Conservation (phyloP, 1,139 yeast genomes). For the Candida anutae region DNA sequence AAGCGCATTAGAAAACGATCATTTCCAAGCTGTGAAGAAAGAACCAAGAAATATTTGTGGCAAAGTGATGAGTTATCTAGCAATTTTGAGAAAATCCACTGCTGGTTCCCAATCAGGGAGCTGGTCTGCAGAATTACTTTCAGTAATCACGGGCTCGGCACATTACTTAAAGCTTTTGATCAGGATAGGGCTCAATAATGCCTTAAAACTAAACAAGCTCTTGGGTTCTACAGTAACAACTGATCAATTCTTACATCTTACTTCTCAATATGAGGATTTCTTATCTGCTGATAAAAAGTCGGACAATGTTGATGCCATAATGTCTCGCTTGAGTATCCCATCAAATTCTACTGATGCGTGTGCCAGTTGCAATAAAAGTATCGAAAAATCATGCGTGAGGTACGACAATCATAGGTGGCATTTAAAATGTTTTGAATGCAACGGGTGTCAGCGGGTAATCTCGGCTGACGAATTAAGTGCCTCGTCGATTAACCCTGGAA, state of each 20-base stretch:
- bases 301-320: constrained; percentile 33
- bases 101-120: constrained; percentile 52
- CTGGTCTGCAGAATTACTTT: constrained; percentile 48
- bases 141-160: constrained; percentile 86
- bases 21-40: constrained; percentile 39
- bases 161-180: constrained; percentile 84
- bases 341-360: constrained; percentile 76
- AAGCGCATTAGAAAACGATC: constrained; percentile 6
- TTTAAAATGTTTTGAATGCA: constrained; percentile 59
- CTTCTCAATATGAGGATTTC: constrained; percentile 39
- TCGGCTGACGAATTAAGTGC: constrained; percentile 22
- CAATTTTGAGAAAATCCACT: constrained; percentile 55
- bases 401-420: constrained; percentile 76
- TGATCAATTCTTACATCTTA: constrained; percentile 50
- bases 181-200: constrained; percentile 70
- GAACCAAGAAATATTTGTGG: constrained; percentile 89
- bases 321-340: constrained; percentile 35
- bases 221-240: constrained; percentile 55
- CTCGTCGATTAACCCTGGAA: constrained; percentile 17
- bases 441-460: constrained; percentile 39
- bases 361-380: constrained; percentile 58
- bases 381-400: constrained; percentile 73
- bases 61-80: constrained; percentile 68
- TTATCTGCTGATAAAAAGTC: constrained; percentile 9
- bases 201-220: constrained; percentile 58